These are phyloP conservation scores for Botrytis squamosa DNA, from an alignment of 2,329 filamentous ascomycete species.

Conservation along the genomic window DNA sequence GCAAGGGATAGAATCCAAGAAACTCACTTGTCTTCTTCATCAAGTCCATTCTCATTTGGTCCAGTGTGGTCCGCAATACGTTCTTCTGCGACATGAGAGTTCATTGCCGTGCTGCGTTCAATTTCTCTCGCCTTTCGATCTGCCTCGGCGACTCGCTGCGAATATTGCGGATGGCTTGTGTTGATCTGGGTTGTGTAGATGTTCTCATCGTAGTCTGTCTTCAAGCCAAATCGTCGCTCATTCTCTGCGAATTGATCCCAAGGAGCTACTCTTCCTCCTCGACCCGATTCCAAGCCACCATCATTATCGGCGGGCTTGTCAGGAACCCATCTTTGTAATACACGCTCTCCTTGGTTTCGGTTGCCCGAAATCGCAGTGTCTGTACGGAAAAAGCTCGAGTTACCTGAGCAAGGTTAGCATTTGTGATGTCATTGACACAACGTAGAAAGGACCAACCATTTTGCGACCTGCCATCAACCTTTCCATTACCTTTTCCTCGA, in stretches of 20 bases:
- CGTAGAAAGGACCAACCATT: slow-evolving; percentile 53
- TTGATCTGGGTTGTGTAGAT: slow-evolving; percentile 93
- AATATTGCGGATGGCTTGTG: slow-evolving; percentile 78
- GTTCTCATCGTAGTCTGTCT: slow-evolving; percentile 89
- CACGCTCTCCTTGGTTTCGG: slow-evolving; percentile 66
- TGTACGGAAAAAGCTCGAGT: slow-evolving; percentile 72
- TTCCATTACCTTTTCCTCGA: slow-evolving; percentile 47
- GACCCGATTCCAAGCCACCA: slow-evolving; percentile 63
- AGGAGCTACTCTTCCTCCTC: slow-evolving; percentile 40
- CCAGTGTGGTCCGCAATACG: slow-evolving; percentile 69
- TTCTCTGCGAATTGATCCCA: slow-evolving; percentile 98
- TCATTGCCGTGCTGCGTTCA: slow-evolving; percentile 69
- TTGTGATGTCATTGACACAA: neutral
- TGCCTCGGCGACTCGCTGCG: slow-evolving; percentile 72
- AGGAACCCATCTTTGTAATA: slow-evolving; percentile 79
- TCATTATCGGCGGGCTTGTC: slow-evolving; percentile 62
- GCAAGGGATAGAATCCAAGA: neutral
- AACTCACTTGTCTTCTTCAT: slow-evolving; percentile 88
- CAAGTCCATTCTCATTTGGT: slow-evolving; percentile 62
- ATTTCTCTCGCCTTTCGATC: slow-evolving; percentile 88
- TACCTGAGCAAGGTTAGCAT: slow-evolving; percentile 50
- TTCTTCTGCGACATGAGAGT: slow-evolving; percentile 87
- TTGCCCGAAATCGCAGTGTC: slow-evolving; percentile 83
- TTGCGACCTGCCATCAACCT: slow-evolving; percentile 48
- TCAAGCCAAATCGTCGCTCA: slow-evolving; percentile 81